Conservation (phyloP, 2,329 filamentous ascomycete genomes). For the Penicillium sp. region DNA sequence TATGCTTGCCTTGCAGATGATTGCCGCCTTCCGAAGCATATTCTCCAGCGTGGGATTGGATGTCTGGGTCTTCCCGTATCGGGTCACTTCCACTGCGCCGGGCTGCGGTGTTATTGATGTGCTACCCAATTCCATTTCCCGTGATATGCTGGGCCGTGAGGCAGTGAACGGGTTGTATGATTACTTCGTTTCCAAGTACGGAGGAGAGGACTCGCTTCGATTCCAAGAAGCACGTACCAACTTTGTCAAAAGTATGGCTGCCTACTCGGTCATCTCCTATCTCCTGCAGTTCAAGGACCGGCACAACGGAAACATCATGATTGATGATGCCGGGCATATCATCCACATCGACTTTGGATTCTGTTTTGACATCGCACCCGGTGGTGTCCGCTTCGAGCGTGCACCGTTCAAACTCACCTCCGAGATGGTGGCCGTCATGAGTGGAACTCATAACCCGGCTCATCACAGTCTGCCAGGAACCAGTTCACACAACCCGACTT, state of each 20-base stretch:
- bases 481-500: slow-evolving; percentile 47
- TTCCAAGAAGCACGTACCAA: slow-evolving; percentile 95
- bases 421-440: slow-evolving; percentile 99
- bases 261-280: slow-evolving; percentile 95
- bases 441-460: slow-evolving; percentile 53
- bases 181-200: slow-evolving; percentile 96
- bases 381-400: slow-evolving; percentile 94
- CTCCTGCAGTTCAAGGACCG: slow-evolving; percentile 97
- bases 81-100: slow-evolving; percentile 93
- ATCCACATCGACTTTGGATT: slow-evolving; percentile 99
- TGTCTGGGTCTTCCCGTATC: slow-evolving; percentile 94
- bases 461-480: slow-evolving; percentile 27
- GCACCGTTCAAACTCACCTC: slow-evolving; percentile 96
- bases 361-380: slow-evolving; percentile 97
- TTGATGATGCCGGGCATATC: slow-evolving; percentile 94
- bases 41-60: slow-evolving; percentile 93
- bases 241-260: slow-evolving; percentile 99
- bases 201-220: slow-evolving; percentile 86
- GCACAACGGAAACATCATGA: slow-evolving; percentile 99
- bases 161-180: slow-evolving; percentile 97
- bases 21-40: slow-evolving; percentile 93
- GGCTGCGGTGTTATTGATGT: slow-evolving; percentile 98
- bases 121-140: slow-evolving; percentile 92
- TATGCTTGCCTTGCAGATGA: slow-evolving; percentile 93
- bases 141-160: slow-evolving; percentile 97